These are phyloP conservation scores for Takakia lepidozioides DNA, from an alignment of 225 moss, liverwort and hornwort species.

Conservation along the genomic window DNA sequence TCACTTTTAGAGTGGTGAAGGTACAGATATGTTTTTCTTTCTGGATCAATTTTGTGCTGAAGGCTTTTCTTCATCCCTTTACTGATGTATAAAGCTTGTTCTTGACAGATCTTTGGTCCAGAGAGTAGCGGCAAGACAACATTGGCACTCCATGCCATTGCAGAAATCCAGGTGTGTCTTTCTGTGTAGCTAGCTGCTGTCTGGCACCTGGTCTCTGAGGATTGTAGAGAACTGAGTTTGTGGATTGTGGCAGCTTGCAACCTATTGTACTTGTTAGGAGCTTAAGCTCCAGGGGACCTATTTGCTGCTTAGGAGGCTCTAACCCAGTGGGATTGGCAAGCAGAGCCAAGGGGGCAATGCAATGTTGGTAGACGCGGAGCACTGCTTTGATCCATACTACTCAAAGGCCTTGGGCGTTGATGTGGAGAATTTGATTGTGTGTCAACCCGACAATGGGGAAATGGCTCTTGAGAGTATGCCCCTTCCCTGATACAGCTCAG, in stretches of 20 bases:
- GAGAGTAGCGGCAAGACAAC: constrained; percentile 98
- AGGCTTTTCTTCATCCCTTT: too few species aligned
- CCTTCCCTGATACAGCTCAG: constrained; percentile 1
- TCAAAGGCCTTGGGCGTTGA: constrained; percentile 89
- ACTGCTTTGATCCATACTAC: constrained; percentile 91
- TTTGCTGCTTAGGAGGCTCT: too few species aligned
- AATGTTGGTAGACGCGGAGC: constrained; percentile 93
- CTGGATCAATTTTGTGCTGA: too few species aligned
- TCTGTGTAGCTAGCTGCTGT: background rate
- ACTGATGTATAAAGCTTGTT: background rate
- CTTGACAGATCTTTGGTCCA: constrained; percentile 72
- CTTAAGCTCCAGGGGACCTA: too few species aligned
- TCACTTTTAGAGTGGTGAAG: too few species aligned
- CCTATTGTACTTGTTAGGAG: too few species aligned
- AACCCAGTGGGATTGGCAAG: constrained; percentile 15
- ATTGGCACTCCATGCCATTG: constrained; percentile 89
- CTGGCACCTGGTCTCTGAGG: too few species aligned
- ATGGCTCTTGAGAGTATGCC: constrained; percentile 82
- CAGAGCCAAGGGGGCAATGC: constrained; percentile 90
- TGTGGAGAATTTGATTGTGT: constrained; percentile 90
- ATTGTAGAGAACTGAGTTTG: too few species aligned
- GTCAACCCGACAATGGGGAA: constrained; percentile 95
- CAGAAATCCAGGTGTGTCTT: constrained; percentile 63
- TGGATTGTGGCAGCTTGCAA: too few species aligned
- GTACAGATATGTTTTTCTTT: too few species aligned